These are phyloP conservation scores for Otatea glauca DNA, from an alignment of 176 grass and related monocot species.

Conservation along the genomic window DNA sequence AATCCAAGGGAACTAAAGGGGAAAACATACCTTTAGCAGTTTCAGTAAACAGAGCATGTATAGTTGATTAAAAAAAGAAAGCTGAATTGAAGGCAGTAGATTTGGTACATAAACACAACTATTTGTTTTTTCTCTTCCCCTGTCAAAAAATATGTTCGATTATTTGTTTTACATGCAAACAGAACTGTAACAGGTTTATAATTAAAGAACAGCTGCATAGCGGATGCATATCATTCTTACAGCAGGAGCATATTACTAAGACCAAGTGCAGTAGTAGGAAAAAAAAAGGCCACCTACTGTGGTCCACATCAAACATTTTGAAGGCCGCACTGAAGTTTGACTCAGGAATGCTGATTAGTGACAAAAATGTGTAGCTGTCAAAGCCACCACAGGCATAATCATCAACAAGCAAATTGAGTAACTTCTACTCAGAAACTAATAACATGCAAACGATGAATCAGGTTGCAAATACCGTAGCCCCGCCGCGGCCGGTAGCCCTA, in stretches of 20 bases:
- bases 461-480: not conserved
- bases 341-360: slow-evolving; percentile 85
- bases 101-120: not conserved
- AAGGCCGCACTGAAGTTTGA: slow-evolving; percentile 82
- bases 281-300: slow-evolving; percentile 70
- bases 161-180: slow-evolving; percentile 19
- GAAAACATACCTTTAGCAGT: slow-evolving; percentile 50
- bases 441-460: not conserved
- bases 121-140: not conserved
- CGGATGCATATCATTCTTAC: slow-evolving; percentile 30
- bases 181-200: slow-evolving; percentile 16
- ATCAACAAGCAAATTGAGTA: not conserved
- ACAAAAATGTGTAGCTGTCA: slow-evolving; percentile 92
- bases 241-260: slow-evolving; percentile 41
- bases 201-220: slow-evolving; percentile 12
- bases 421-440: slow-evolving; percentile 22
- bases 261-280: slow-evolving; percentile 2
- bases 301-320: slow-evolving; percentile 95
- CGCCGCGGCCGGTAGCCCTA: no score
- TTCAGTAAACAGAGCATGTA: slow-evolving; percentile 41
- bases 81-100: slow-evolving; percentile 20
- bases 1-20: slow-evolving; percentile 26
- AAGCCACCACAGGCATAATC: not conserved
- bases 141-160: not conserved
- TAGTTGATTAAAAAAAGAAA: slow-evolving; percentile 26